Evolutionary conservation across 2,329 filamentous ascomycete species (phyloP), one percentile per base, ranked within the genome.

Genomic region (Trichocomaceae sp.): DNA sequence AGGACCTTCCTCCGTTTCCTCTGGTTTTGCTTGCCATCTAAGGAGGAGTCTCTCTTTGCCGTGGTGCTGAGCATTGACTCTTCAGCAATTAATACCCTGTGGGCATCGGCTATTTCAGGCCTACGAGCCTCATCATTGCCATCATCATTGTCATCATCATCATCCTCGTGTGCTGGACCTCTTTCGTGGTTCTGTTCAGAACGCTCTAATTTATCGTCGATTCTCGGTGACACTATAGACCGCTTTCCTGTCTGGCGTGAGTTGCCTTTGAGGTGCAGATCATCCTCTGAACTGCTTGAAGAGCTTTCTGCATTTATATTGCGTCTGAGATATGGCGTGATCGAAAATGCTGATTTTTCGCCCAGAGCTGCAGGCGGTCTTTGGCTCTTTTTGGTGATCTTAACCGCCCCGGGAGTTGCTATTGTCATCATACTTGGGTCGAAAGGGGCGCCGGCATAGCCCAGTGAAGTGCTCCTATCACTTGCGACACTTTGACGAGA

Each of bases 311-410:
- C 74, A 59, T 77, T 85, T 58, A 79, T 83, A 23, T 83, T 85
- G 50, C 86, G 83, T 69, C 91, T 95, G 58, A 97, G 77, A 75
- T 95, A 96, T 0, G 92, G 92, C 0, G 92, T 97, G 60, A 96
- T 90, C 3, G 90, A 96, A 70, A 97, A 96, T 2, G 81, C 85
- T 0, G 91, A 96, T 70, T 96, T 96, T 66, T 95, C 89, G 29
- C 88, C 90, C 5, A 87, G 76, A 54, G 83, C 73, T 1, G 81
- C 79, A 37, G 82, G 79, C 19, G 83, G 80, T 26, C 75, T 69
- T 47, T 75, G 79, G 54, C 78, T 75, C 66, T 83, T 85, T 69
- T 85, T 87, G 20, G 73, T 70, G 47, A 67, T 60, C 37, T 68
- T 64, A 45, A 74, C 66, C 46, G 75, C 75, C 42, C 77, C 78